phyloP scores from a whole-genome alignment of 805 yeast species.

The Yamadazyma phyllophila region DNA sequence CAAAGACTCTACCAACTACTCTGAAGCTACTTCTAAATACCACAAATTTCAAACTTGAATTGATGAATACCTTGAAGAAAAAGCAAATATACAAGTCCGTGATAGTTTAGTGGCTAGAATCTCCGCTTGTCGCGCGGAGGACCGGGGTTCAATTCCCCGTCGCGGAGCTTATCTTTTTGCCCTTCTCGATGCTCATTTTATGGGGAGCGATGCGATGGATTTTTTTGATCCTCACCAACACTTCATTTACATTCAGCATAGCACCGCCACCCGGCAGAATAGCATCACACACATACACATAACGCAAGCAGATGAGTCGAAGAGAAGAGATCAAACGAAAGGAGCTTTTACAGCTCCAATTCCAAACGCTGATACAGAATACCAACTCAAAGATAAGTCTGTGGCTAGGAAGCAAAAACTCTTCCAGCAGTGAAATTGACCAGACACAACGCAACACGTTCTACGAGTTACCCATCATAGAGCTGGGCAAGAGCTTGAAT shows the following conservation, averaged over 20 bases:
- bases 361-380: slow-evolving; percentile 42
- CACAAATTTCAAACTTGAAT: too few relatives aligned
- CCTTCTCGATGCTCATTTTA: too few relatives aligned
- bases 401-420: slow-evolving; percentile 10
- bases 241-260: too few relatives aligned
- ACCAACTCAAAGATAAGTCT: slow-evolving; percentile 20
- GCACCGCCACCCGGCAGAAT: too few relatives aligned
- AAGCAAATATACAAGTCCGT: too few relatives aligned
- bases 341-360: slow-evolving; percentile 45
- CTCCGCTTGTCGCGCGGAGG: too few relatives aligned
- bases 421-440: slow-evolving; percentile 7
- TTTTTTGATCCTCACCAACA: not conserved
- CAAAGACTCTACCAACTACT: too few relatives aligned
- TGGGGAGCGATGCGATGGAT: slow-evolving; percentile 2
- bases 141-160: too few relatives aligned
- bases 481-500: slow-evolving; percentile 14
- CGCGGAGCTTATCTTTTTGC: too few relatives aligned
- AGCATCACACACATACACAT: not conserved
- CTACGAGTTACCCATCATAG: slow-evolving; percentile 33
- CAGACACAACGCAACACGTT: slow-evolving; percentile 24
- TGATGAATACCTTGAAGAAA: too few relatives aligned
- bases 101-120: too few relatives aligned
- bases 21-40: too few relatives aligned
- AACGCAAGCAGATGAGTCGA: slow-evolving; percentile 15
- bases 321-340: slow-evolving; percentile 46